These are phyloP conservation scores for Hamigera avellanea DNA, from an alignment of 495 filamentous ascomycete genomes.

Conservation along the genomic window DNA sequence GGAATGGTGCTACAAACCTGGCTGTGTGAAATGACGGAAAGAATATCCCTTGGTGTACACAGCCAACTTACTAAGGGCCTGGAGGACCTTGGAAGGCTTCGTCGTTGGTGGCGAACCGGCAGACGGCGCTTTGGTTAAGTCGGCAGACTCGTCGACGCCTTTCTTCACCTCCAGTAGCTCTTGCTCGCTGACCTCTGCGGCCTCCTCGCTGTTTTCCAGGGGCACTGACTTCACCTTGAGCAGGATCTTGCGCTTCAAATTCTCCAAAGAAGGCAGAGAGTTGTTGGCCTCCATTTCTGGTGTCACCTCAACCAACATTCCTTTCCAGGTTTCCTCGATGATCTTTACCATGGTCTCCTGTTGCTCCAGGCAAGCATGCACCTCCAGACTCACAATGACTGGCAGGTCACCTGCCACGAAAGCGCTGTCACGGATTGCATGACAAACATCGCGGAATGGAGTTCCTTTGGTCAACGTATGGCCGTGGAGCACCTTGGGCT, in stretches of 20 bases:
- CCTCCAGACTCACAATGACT: slow-evolving; percentile 80
- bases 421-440: slow-evolving; percentile 63
- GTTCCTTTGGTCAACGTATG: slow-evolving; percentile 84
- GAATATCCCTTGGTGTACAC: slow-evolving; percentile 74
- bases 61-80: slow-evolving; percentile 59
- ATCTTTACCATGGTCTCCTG: slow-evolving; percentile 85
- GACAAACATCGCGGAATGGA: slow-evolving; percentile 73
- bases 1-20: slow-evolving; percentile 31
- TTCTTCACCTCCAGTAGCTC: neutral
- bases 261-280: slow-evolving; percentile 50
- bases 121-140: slow-evolving; percentile 1
- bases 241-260: slow-evolving; percentile 66
- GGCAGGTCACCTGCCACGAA: slow-evolving; percentile 68
- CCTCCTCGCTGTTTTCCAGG: slow-evolving; percentile 17
- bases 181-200: slow-evolving; percentile 12
- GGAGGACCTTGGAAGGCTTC: slow-evolving; percentile 61
- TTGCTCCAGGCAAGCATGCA: slow-evolving; percentile 67
- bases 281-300: slow-evolving; percentile 32
- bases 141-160: no score
- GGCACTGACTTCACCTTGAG: slow-evolving; percentile 78
- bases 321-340: slow-evolving; percentile 68
- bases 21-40: slow-evolving; percentile 57
- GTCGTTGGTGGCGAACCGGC: slow-evolving; percentile 7
- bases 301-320: slow-evolving; percentile 50
- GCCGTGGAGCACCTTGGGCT: slow-evolving; percentile 78